Base-by-base conservation (phyloP, 2,329 filamentous ascomycete genomes). In the Orbilia javanica region DNA sequence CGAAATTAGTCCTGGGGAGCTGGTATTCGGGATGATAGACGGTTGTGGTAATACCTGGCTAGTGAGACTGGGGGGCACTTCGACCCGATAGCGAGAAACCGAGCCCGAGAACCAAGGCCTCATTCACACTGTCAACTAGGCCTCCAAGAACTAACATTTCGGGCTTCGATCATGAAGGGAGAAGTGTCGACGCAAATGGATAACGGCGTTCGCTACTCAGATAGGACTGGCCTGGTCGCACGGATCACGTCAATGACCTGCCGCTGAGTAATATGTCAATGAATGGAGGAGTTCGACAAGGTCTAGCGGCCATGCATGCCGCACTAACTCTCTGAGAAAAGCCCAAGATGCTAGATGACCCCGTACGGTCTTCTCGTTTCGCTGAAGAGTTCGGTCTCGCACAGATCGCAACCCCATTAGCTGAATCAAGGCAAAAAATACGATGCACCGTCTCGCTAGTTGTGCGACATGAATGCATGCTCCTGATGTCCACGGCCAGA, bases 141-240 rank as follows among this genome's bases (percentile, higher is more conserved):
- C 74, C 44, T 25, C 74, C 60, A 68, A n/a, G n/a, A 36, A 55
- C 50, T 64, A 72, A 66, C 67, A 78, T 68, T 68, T 70, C 66
- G 36, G 66, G 53, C 66, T 44, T 68, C 52, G 31, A 55, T 68
- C 52, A 36, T 39, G 36, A 25, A 15, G 57, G 36, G 53, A 22
- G 29, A 57, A 20, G 44, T 36, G 22, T 72, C 74, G 74, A 78
- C 74, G 74, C 55, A 78, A 72, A 42, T 44, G 74, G 74, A 72
- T 18, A 68, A 72, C 74, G 52, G 53, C 44, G 53, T 22, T 71
- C 73, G 52, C 53, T 64, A 48, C 39, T 44, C 44, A 20, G 15
- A 13, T 27, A 27, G 20, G 31, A 74, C 25, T 15, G 22, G 18
- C 27, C 57, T 62, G 60, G 44, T 39, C 22, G 67, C 67, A 78